Conservation (phyloP, 1,284 basidiomycete genomes). For the Microbotryum scabiosae region DNA sequence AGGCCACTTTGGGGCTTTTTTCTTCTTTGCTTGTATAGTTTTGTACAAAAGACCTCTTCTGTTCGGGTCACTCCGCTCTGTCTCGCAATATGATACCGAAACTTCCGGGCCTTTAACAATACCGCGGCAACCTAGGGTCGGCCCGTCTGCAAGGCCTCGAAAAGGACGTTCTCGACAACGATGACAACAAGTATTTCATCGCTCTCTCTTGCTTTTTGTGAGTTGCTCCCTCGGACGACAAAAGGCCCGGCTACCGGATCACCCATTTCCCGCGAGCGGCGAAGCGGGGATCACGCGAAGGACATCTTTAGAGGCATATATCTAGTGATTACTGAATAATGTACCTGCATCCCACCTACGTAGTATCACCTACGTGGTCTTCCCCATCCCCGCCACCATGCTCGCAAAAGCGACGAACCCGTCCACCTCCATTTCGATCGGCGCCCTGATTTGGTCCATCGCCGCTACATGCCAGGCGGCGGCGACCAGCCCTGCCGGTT, state of each 20-base stretch:
- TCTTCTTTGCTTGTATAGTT: too few species aligned
- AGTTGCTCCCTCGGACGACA: background rate
- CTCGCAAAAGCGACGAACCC: conserved; percentile 38
- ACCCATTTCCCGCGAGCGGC: too few species aligned
- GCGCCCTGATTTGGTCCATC: conserved; percentile 43
- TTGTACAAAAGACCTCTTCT: too few species aligned
- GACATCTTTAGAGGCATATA: too few species aligned
- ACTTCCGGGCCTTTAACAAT: too few species aligned
- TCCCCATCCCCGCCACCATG: conserved; percentile 37
- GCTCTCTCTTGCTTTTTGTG: conserved; percentile 41
- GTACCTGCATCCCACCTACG: too few species aligned
- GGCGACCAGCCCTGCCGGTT: conserved; percentile 36
- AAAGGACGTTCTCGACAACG: conserved; percentile 35
- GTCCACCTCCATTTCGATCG: conserved; percentile 40
- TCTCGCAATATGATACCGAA: too few species aligned
- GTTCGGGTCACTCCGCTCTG: too few species aligned
- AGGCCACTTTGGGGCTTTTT: too few species aligned
- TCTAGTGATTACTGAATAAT: too few species aligned
- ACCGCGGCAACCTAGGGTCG: conserved; percentile 29
- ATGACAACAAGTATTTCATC: conserved; percentile 41
- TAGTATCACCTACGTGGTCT: conserved; percentile 38
- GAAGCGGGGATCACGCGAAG: too few species aligned
- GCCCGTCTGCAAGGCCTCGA: conserved; percentile 40
- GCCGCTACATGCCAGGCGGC: conserved; percentile 43
- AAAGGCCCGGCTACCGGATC: too few species aligned